A percentile compares a stretch with the other conserved stretches of the same genome.
Conservation (phyloP, 768 basidiomycete genomes). For the Trametes cubensis region DNA sequence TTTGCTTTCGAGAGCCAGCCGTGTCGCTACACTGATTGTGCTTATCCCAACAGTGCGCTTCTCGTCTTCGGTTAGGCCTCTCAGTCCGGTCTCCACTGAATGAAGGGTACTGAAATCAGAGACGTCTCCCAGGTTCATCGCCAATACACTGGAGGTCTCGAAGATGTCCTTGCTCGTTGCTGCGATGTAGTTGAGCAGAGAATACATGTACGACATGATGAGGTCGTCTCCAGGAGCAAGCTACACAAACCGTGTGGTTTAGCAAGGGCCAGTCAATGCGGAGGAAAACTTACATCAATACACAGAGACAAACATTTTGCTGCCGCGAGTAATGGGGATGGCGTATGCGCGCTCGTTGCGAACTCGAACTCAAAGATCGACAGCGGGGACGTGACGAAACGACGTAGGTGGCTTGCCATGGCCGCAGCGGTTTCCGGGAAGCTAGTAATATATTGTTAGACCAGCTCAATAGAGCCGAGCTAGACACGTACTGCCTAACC, state of each 20-base stretch:
- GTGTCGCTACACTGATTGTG: conserved; percentile 88
- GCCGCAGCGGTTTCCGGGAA: conserved; percentile 78
- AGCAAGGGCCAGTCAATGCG: background rate
- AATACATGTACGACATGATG: conserved; percentile 95
- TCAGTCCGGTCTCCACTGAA: conserved; percentile 63
- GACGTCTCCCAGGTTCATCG: conserved; percentile 32
- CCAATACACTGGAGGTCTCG: conserved; percentile 50
- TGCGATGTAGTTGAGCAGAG: conserved; percentile 89
- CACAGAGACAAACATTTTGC: conserved; percentile 90
- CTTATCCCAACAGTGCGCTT: conserved; percentile 83
- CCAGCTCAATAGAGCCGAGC: background rate
- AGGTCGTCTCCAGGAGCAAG: conserved; percentile 86
- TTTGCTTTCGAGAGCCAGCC: conserved; percentile 83
- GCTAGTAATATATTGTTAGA: conserved; percentile 41
- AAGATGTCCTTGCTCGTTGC: conserved; percentile 78
- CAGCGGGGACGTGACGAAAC: conserved; percentile 86
- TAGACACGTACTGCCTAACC: conserved; percentile 69
- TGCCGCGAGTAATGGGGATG: conserved; percentile 80
- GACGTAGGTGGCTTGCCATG: conserved; percentile 79
- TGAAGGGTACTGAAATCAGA: conserved; percentile 55
- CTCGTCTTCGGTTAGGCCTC: conserved; percentile 79
- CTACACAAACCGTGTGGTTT: conserved; percentile 46
- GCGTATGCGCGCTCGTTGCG: conserved; percentile 68
- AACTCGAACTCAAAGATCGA: conserved; percentile 89
- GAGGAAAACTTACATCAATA: conserved; percentile 60